Evolutionary conservation across 176 grass and related monocot species (phyloP), one percentile per base, ranked within the genome.

Genomic region (Microstegium vimineum): DNA sequence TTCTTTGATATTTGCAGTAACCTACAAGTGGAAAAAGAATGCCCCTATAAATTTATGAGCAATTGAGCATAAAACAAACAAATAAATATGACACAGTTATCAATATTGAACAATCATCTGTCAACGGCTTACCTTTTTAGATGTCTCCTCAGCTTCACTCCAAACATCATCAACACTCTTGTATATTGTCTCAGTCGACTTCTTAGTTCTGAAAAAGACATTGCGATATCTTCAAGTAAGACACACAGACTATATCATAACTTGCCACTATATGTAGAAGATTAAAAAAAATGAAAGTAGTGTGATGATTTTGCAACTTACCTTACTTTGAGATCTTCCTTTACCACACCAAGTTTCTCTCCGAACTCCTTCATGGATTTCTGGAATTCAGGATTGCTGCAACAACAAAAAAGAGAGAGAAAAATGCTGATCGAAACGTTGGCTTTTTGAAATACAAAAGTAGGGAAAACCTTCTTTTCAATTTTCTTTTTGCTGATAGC

Each of bases 291-390:
- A 69, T 31, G 49, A 62, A 51, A 80, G 8, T 40, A 69, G 14
- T 70, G 63, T 4, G 20, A 26, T n/a, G 5, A 9, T 89, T 67
- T 54, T 62, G 23, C 30, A 74, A 61, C 3, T 42, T 81, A 95
- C 95, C 92, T 98, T 80, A 88, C 82, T 93, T 95, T 98, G 71
- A 98, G 76, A 84, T 94, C 95, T 81, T 98, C 95, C 75, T 94
- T 91, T 54, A 95, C 92, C 43, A 91, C 95, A 75, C 79, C 92
- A 82, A 98, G 76, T 89, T 94, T 98, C 66, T 98, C 90, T 42
- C 91, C 91, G 46, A 98, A 86, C 63, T 98, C 92, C 75, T 91
- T 93, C 35, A 98, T 78, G 5, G 92, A 90, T 84, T 98, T 89
- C 74, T 98, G 92, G 34, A 98, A 94, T 90, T 98, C 90, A 61